These are phyloP conservation scores for Arachnopeziza araneosa DNA, from an alignment of 2,329 filamentous ascomycete genomes.

Conservation along the genomic window DNA sequence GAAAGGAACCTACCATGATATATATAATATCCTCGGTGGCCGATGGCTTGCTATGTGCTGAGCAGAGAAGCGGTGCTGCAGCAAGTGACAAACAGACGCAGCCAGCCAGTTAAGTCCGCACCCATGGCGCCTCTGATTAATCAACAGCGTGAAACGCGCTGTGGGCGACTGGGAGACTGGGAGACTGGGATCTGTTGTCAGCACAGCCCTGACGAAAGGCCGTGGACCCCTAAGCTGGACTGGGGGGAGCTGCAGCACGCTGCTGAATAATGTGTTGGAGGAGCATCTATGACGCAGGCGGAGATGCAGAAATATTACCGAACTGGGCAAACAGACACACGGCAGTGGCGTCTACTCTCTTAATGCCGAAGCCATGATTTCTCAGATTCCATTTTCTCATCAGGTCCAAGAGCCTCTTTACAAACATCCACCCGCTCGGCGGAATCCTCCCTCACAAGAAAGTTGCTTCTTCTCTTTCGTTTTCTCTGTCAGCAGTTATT, in stretches of 20 bases:
- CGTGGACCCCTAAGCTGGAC: too few species aligned
- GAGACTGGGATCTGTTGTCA: background rate
- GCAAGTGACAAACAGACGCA: background rate
- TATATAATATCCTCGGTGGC: background rate
- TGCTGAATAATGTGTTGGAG: background rate
- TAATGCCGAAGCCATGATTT: too few species aligned
- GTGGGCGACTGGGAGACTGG: background rate
- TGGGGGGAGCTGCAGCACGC: background rate
- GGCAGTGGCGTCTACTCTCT: too few species aligned
- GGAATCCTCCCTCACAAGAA: too few species aligned
- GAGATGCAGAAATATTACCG: background rate
- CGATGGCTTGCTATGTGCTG: background rate
- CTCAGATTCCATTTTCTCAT: too few species aligned
- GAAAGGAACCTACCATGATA: background rate
- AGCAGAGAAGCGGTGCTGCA: background rate
- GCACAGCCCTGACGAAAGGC: background rate
- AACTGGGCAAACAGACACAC: background rate
- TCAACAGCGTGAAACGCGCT: background rate
- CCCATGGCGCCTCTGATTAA: background rate
- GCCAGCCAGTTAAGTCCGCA: background rate
- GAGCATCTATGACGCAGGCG: background rate
- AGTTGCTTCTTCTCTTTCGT: too few species aligned
- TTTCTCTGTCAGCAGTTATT: too few species aligned
- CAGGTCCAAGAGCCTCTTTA: too few species aligned
- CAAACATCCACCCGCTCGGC: too few species aligned